Evolutionary conservation across 805 yeast genomes (phyloP).

Genomic region (Yarrowia hollandica): DNA sequence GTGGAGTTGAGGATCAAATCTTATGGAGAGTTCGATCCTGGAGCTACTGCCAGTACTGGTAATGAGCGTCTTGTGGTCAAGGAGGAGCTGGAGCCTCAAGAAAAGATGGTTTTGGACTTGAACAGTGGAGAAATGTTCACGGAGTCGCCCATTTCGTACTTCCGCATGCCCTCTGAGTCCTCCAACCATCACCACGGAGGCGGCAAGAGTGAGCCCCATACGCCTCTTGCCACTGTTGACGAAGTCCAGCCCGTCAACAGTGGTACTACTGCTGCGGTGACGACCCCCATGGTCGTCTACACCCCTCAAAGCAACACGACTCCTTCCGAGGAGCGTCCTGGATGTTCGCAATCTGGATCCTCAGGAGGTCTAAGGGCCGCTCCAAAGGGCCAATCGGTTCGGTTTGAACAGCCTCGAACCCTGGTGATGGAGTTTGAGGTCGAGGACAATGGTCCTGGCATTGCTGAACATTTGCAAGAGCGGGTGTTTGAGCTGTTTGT

Average conservation of each 20-base stretch:
- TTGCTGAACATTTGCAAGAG: constrained; percentile 72
- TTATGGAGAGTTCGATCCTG: constrained; percentile 26
- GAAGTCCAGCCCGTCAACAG: background rate
- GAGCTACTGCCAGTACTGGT: constrained; percentile 13
- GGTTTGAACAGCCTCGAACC: constrained; percentile 47
- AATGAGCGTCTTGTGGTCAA: constrained; percentile 22
- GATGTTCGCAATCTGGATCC: background rate
- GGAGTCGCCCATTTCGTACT: constrained; percentile 10
- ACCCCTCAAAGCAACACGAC: background rate
- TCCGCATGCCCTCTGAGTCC: constrained; percentile 14
- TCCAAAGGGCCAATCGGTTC: constrained; percentile 5
- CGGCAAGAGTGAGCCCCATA: constrained; percentile 11
- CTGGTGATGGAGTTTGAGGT: constrained; percentile 62
- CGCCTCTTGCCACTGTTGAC: constrained; percentile 18
- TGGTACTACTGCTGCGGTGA: background rate
- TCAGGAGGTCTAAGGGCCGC: constrained; percentile 1
- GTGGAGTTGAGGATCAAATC: constrained; percentile 34
- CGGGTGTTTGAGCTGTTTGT: constrained; percentile 93
- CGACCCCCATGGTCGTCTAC: background rate
- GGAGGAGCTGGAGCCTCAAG: background rate
- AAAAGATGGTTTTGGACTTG: constrained; percentile 19
- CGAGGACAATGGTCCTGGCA: constrained; percentile 90
- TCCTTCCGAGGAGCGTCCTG: background rate
- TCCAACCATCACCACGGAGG: too few species aligned
- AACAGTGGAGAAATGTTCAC: constrained; percentile 21